Evolutionary conservation across 2,329 filamentous ascomycete species (phyloP).

Genomic region (Phoma herbarum): DNA sequence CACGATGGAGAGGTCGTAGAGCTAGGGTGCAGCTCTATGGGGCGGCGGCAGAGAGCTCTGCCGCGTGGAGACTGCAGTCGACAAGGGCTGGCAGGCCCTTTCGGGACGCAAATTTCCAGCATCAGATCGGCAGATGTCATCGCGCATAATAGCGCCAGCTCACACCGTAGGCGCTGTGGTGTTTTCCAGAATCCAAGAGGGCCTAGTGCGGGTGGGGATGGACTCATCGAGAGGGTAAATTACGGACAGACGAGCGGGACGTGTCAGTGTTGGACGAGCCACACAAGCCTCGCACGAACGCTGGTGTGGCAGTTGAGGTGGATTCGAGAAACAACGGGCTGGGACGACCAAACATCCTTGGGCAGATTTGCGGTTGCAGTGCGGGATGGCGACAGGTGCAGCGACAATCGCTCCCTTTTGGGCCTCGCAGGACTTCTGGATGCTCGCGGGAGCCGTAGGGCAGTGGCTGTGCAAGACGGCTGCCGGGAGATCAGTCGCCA

Average conservation of each 20-base stretch:
- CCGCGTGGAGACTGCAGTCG: constrained; percentile 32
- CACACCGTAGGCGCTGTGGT: constrained; percentile 38
- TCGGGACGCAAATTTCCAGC: constrained; percentile 31
- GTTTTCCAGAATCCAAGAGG: constrained; percentile 26
- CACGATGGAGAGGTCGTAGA: constrained; percentile 28
- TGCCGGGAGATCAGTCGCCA: constrained; percentile 28
- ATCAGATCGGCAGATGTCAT: constrained; percentile 42
- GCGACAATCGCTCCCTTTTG: constrained; percentile 46
- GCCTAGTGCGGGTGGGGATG: constrained; percentile 29
- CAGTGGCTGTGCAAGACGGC: constrained; percentile 48
- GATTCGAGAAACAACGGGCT: constrained; percentile 47
- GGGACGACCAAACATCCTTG: constrained; percentile 34
- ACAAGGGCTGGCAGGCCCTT: constrained; percentile 28
- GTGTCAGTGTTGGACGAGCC: constrained; percentile 31
- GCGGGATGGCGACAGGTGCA: constrained; percentile 43
- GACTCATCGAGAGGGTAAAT: constrained; percentile 34
- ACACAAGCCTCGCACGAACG: constrained; percentile 36
- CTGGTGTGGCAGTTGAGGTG: constrained; percentile 29
- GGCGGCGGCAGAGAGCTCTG: constrained; percentile 20
- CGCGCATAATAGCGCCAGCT: constrained; percentile 41
- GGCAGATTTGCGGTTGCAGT: constrained; percentile 28
- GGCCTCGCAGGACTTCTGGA: constrained; percentile 38
- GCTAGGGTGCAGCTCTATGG: constrained; percentile 25
- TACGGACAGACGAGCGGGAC: constrained; percentile 32
- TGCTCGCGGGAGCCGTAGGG: constrained; percentile 41